Conservation (phyloP, 179 eudicot species). For the Silene coronaria region DNA sequence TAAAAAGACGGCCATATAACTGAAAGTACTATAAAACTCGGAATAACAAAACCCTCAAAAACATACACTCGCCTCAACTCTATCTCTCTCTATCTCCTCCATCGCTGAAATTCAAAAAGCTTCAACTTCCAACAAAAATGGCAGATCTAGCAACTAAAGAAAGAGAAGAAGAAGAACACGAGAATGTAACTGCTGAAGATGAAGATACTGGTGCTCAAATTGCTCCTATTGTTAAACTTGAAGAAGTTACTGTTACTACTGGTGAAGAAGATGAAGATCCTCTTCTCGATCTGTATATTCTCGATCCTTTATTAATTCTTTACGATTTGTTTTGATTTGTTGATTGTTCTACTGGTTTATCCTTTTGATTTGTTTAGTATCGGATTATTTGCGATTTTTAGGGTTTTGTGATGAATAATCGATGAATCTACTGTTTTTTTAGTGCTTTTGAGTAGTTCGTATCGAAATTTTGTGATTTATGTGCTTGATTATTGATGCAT, state of each 20-base stretch:
- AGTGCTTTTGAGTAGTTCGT: not conserved
- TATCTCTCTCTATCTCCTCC: not conserved
- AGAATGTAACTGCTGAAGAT: conserved; percentile 54
- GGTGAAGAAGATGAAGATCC: conserved; percentile 83
- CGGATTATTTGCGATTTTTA: not conserved
- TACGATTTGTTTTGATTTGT: not conserved
- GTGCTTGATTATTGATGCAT: not conserved
- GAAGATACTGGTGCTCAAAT: conserved; percentile 85
- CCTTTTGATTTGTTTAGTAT: not conserved
- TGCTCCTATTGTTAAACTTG: conserved; percentile 73
- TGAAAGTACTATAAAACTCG: not conserved
- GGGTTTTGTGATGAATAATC: too few species aligned
- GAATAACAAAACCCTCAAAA: not conserved
- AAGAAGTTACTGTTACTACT: conserved; percentile 66
- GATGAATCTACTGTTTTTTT: not conserved
- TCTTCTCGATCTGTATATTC: conserved; percentile 57
- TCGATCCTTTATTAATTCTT: not conserved
- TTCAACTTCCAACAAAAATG: not conserved
- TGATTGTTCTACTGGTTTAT: not conserved
- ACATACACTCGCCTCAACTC: not conserved
- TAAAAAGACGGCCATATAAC: too few species aligned
- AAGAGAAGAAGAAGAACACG: conserved; percentile 44
- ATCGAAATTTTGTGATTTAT: too few species aligned
- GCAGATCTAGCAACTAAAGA: conserved; percentile 39
- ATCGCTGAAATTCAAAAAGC: not conserved